phyloP scores from a whole-genome alignment of 345 rosid species.

The Arabis hirsuta region DNA sequence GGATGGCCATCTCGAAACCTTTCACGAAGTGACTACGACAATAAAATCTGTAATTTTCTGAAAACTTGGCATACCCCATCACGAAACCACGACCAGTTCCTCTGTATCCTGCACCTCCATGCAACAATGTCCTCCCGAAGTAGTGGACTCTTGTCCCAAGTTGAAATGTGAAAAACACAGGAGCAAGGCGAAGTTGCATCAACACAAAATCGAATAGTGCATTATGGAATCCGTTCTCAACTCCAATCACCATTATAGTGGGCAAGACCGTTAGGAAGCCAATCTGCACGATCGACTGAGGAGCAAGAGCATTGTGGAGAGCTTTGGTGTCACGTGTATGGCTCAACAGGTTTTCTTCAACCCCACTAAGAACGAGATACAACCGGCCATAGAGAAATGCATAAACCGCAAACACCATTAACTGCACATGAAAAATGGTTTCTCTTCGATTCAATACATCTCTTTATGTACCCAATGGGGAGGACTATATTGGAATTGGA shows the following conservation, averaged over 20 bases:
- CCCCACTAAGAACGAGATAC: conserved; percentile 65
- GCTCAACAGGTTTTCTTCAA: conserved; percentile 55
- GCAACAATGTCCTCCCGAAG: neutral
- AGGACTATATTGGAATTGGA: no score
- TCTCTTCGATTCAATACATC: no score
- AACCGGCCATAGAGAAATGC: conserved; percentile 67
- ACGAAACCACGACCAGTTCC: no score
- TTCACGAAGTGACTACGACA: no score
- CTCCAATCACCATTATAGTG: neutral
- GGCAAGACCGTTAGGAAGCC: no score
- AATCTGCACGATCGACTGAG: no score
- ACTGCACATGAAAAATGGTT: conserved; percentile 42
- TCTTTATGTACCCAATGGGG: no score
- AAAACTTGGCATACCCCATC: no score
- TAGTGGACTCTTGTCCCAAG: neutral
- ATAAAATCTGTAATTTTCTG: no score
- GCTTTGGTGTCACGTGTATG: conserved; percentile 48
- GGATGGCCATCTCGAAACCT: no score
- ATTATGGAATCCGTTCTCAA: neutral
- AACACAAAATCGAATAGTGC: neutral
- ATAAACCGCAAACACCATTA: conserved; percentile 64
- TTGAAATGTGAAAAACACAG: neutral
- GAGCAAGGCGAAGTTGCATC: neutral
- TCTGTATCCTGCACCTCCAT: neutral
- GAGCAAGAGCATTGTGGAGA: conserved; percentile 44